These are phyloP conservation scores for Coprinopsis marcescibilis DNA, from an alignment of 768 basidiomycete species.

Conservation along the genomic window DNA sequence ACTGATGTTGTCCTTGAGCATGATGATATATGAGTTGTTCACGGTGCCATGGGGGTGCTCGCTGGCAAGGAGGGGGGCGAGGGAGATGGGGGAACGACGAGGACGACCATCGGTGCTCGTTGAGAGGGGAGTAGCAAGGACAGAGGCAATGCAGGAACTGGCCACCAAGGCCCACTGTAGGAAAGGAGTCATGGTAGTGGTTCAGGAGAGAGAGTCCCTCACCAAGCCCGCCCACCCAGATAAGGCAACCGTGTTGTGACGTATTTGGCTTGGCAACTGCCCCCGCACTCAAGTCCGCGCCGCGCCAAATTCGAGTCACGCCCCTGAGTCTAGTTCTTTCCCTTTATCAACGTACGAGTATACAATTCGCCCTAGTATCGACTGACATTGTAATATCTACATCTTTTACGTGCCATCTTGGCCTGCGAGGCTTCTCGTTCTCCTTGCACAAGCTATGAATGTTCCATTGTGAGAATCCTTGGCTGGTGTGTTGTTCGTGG, in stretches of 20 bases:
- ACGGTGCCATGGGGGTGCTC: conserved; percentile 66
- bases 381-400: too few relatives aligned
- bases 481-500: too few relatives aligned
- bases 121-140: conserved; percentile 43
- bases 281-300: conserved; percentile 20
- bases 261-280: conserved; percentile 19
- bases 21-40: conserved; percentile 92
- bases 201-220: conserved; percentile 5
- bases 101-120: conserved; percentile 32
- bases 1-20: conserved; percentile 70
- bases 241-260: conserved; percentile 9
- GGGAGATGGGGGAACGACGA: conserved; percentile 37
- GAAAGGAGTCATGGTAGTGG: conserved; percentile 39
- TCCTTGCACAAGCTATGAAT: too few relatives aligned
- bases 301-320: conserved; percentile 36
- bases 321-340: too few relatives aligned
- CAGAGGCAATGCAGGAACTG: conserved; percentile 31
- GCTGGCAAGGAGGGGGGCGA: conserved; percentile 56
- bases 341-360: too few relatives aligned
- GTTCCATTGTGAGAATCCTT: too few relatives aligned
- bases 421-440: too few relatives aligned
- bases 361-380: too few relatives aligned
- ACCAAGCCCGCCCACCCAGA: conserved; percentile 2
- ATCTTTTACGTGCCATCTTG: too few relatives aligned
- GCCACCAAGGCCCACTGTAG: conserved; percentile 39